Conservation (phyloP, 176 grass and related monocot species). For the Poa annua region DNA sequence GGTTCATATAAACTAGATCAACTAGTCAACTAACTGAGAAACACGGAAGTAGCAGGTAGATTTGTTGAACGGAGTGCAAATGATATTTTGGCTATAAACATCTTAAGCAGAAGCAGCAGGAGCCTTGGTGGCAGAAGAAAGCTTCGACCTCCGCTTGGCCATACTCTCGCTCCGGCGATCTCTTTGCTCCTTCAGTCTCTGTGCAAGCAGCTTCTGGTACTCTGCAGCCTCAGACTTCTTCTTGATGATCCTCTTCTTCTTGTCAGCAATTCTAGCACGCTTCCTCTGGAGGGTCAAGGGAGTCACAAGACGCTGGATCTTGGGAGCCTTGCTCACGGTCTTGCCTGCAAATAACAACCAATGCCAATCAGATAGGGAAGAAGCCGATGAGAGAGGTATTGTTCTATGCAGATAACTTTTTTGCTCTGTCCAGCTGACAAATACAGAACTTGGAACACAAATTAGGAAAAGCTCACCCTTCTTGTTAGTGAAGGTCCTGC, state of each 20-base stretch:
- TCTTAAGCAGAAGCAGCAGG: conserved; percentile 41
- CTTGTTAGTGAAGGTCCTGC: conserved; percentile 85
- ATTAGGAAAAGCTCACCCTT: conserved; percentile 56
- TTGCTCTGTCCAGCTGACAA: background rate
- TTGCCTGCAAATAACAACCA: conserved; percentile 60
- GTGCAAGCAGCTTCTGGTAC: conserved; percentile 93
- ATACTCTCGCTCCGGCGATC: conserved; percentile 81
- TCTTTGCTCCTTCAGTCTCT: conserved; percentile 87
- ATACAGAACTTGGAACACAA: background rate
- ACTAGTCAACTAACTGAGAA: conserved; percentile 29
- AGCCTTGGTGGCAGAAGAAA: conserved; percentile 67
- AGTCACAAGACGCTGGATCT: conserved; percentile 95
- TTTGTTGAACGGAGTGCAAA: conserved; percentile 25
- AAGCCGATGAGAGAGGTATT: background rate
- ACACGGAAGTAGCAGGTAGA: conserved; percentile 24
- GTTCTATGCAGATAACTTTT: background rate
- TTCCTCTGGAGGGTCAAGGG: conserved; percentile 91
- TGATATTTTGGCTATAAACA: conserved; percentile 6
- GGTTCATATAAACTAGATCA: conserved; percentile 43
- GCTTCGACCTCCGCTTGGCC: conserved; percentile 92
- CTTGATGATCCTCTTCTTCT: conserved; percentile 95
- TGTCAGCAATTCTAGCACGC: conserved; percentile 77
- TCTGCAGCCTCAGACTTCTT: conserved; percentile 84
- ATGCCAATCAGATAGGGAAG: background rate
- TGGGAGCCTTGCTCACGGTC: conserved; percentile 96